Base-by-base conservation (phyloP, 2,329 filamentous ascomycete genomes). In the Aspergillus bombycis region DNA sequence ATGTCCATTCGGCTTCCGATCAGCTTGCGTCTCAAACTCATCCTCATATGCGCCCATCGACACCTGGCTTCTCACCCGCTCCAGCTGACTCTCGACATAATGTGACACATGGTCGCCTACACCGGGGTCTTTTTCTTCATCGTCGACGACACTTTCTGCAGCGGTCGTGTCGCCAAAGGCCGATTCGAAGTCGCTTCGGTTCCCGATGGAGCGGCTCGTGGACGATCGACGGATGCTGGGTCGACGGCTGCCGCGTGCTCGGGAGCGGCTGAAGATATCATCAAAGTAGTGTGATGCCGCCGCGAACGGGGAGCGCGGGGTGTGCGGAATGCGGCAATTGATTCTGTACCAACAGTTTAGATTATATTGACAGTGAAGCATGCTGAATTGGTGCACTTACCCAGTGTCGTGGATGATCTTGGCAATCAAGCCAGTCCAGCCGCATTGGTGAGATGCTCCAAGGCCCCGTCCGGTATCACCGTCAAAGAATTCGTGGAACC, bases 401-500 rank as follows among this genome's bases (percentile, higher is more conserved):
- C 94, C 94, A 70, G 94, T 97, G 74, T 98, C 95, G 72, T 98
- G 94, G 64, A 98, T 98, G 88, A 98, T 91, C 79, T 96, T 94
- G 30, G 94, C 94, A 76, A 98, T 93, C 69, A 98, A 80, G 28
- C 94, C 94, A 43, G 94, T 97, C 94, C 95, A 98, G 57, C 94
- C 94, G 74, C 93, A 97, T 78, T 98, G 95, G 78, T 98, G 95
- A 55, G 90, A 94, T 43, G 94, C 93, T 62, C 94, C 94, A 1
- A 98, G 85, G 19, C 95, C 94, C 69, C 93, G 90, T 16, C 94
- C 94, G 57, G 85, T 89, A 76, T 98, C 94, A 45, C 93, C 94
- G 74, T 98, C 94, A 75, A 98, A 98, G 84, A 96, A 98, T 77
- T 98, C 94, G 75, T 96, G 91, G 84, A 96, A 98, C 92, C 93